Conservation (phyloP, 345 rosid species). For the Camelina sativa region DNA sequence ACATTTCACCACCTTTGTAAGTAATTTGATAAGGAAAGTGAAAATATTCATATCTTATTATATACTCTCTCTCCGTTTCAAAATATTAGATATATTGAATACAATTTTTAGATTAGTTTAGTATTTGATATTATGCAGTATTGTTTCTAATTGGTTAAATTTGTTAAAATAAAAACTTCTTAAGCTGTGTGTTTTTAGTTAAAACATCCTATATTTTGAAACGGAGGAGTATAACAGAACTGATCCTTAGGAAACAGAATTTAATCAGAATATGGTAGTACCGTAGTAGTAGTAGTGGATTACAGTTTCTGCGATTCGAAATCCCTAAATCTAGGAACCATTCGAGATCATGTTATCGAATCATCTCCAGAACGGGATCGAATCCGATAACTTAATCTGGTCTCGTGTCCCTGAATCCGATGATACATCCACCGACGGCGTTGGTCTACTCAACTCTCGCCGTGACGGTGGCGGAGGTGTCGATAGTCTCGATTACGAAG, state of each 20-base stretch:
- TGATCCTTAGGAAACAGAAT: slow-evolving; percentile 2
- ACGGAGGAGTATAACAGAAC: not conserved
- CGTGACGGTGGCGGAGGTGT: slow-evolving; percentile 50
- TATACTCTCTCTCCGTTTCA: too few relatives aligned
- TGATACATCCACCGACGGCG: slow-evolving; percentile 62
- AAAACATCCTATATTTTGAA: too few relatives aligned
- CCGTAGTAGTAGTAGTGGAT: not conserved
- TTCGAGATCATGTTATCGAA: slow-evolving; percentile 67
- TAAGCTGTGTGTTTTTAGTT: too few relatives aligned
- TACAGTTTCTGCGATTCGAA: slow-evolving; percentile 28
- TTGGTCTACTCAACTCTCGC: slow-evolving; percentile 52
- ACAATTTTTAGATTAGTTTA: too few relatives aligned
- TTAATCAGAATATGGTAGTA: slow-evolving; percentile 9
- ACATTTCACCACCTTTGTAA: not conserved
- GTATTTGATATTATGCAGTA: too few relatives aligned
- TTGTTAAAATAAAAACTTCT: too few relatives aligned
- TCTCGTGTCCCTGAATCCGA: slow-evolving; percentile 81
- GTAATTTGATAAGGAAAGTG: not conserved
- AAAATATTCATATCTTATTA: not conserved
- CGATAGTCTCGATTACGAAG: slow-evolving; percentile 95
- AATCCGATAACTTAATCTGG: slow-evolving; percentile 75
- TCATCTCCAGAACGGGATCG: slow-evolving; percentile 78
- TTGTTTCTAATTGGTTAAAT: too few relatives aligned
- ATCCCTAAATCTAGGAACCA: slow-evolving; percentile 14
- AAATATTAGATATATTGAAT: too few relatives aligned